Base-by-base conservation (phyloP, 2,329 filamentous ascomycete genomes). In the Trichophyton verrucosum region DNA sequence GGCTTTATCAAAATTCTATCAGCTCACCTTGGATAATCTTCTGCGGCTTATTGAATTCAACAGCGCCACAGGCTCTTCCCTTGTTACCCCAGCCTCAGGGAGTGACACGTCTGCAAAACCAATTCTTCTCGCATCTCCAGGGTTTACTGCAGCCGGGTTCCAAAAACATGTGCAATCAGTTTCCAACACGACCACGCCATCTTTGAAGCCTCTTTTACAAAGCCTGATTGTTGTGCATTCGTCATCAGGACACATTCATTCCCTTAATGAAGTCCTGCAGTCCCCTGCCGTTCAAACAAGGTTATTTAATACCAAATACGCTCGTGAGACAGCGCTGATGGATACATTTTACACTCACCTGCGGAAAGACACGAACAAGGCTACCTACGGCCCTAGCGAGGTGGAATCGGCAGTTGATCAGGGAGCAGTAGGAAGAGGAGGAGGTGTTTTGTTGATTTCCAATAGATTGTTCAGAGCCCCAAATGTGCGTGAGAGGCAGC, bases 391-490 rank as follows among this genome's bases (percentile, higher is more conserved):
- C 0, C 83, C 87, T 0, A 82, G 80, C 13, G 89, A 95, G 59
- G 91, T 96, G 1, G 85, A 89, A 69, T 83, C 82, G 63, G 92
- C 92, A 0, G 86, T 96, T 3, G 85, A 85, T 9, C 89, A 94
- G 67, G 92, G 92, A 1, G 94, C 91, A 0, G 90, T 97, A 0
- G 91, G 91, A 0, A 81, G 87, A 13, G 90, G 91, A 7, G 91
- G 91, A 0, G 91, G 91, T 11, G 83, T 91, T 2, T 74, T 99
- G 57, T 78, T 99, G 60, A 86, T 99, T 68, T 95, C 87, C 66
- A 95, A 96, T 72, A 82, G 85, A 0, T 77, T 97, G 0, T 97
- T 99, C 73, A 81, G 94, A 57, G 91, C 87, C 65, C 83, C 92
- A 68, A 86, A 95, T 61, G 81, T 96, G 4, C 81, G 79, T 0